phyloP scores from a whole-genome alignment of 2,329 filamentous ascomycete species.

The Pleoardoris graminearum region DNA sequence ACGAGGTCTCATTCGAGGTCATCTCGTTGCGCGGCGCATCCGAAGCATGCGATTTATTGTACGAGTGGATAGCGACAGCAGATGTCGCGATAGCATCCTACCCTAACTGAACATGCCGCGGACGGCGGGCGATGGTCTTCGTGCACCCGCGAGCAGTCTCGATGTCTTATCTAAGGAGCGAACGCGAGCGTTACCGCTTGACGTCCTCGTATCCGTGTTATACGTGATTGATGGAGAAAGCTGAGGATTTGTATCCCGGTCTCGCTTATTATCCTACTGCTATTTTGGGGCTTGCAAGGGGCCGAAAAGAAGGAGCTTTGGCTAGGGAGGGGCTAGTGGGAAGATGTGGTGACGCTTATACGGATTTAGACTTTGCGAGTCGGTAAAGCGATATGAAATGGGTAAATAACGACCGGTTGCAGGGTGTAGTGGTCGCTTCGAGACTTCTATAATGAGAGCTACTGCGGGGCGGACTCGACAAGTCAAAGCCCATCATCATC shows the following conservation, averaged over 20 bases:
- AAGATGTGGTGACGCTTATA: not conserved
- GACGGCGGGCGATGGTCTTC: not conserved
- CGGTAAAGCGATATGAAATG: not conserved
- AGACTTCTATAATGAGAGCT: too few species aligned
- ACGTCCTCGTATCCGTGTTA: conserved; percentile 5
- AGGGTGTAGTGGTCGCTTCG: too few species aligned
- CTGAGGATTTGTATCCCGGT: conserved; percentile 1
- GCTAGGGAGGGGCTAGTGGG: not conserved
- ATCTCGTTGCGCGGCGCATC: not conserved
- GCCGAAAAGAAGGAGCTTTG: not conserved
- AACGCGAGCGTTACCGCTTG: not conserved
- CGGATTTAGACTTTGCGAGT: not conserved
- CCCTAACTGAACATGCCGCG: not conserved
- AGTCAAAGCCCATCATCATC: too few species aligned
- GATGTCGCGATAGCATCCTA: conserved; percentile 1
- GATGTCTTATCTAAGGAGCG: not conserved
- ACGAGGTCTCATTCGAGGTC: conserved; percentile 2
- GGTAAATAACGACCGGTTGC: too few species aligned
- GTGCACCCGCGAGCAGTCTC: not conserved
- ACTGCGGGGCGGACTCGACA: too few species aligned
- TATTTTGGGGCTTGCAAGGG: not conserved
- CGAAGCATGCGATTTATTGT: not conserved
- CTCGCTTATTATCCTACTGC: conserved; percentile 5
- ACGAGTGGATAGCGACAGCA: not conserved
- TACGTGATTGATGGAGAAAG: conserved; percentile 1